Base-by-base conservation (phyloP, 306 rosid genomes). In the Acacia melanoxylon region DNA sequence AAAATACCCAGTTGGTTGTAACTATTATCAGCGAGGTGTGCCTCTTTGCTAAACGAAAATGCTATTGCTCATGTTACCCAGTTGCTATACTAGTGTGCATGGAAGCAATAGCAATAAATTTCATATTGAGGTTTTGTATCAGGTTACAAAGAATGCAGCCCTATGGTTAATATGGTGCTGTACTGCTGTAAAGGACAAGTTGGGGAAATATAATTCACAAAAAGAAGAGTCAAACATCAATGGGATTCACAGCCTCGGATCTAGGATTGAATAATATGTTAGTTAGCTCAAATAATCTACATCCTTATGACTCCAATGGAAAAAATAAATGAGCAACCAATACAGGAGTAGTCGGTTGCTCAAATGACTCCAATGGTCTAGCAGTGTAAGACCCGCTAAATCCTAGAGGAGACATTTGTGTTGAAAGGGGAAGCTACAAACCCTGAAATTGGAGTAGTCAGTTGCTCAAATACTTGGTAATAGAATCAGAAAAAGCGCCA, bases 91-190 rank as follows among this genome's bases (percentile, higher is more conserved):
- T 48, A 48, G 75, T 44, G 12, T 22, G 46, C 22, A 15, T 72
- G 22, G 75, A 72, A 72, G 76, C 33, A 29, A 72, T 72, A 46
- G 76, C 33, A 29, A 72, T 72, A 4, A 16, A 70, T 42, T 14
- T 22, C 52, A 69, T n/a, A 25, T 37, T 41, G 52, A 24, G 33
- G 11, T 20, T 6, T 12, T 10, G 74, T 41, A 42, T 70, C 74
- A 46, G 31, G 25, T 27, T 41, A 44, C 22, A 71, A 7, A 42
- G 29, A 22, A 42, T 8, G 24, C 19, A n/a, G 54, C 25, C 33
- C 37, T 31, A 15, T 27, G 49, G 25, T 27, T 22, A 12, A 31
- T 8, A 37, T n/a, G 52, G 37, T 27, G 58, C 68, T 19, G 16
- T 33, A n/a, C 51, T 27, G 58, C 68, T 19, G 24, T 33, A 13